phyloP scores from a whole-genome alignment of 2,329 filamentous ascomycete genomes.

The Alternaria rosae region DNA sequence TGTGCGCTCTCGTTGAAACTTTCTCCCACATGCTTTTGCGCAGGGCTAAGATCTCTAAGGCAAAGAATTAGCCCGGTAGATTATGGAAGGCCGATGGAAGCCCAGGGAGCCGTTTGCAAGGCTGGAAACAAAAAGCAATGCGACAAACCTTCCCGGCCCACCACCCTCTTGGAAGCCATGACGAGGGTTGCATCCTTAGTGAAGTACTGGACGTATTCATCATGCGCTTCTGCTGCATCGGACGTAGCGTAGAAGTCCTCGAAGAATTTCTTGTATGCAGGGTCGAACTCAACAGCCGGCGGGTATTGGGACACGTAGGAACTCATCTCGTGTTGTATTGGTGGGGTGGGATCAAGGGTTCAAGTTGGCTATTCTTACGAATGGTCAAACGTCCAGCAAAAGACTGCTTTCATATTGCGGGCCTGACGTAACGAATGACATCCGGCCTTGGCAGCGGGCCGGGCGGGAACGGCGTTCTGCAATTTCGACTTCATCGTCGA shows the following conservation, averaged over 20 bases:
- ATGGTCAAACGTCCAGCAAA: constrained; percentile 9
- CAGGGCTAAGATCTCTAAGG: constrained; percentile 59
- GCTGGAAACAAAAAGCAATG: constrained; percentile 4
- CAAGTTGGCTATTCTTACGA: background rate
- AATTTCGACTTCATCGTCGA: constrained; percentile 2
- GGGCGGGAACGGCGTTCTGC: constrained; percentile 13
- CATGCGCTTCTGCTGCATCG: constrained; percentile 58
- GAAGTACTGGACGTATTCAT: constrained; percentile 58
- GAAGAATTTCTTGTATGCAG: constrained; percentile 55
- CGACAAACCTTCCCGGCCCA: constrained; percentile 54
- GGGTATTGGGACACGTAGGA: constrained; percentile 48
- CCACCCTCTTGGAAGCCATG: constrained; percentile 59
- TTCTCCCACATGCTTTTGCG: constrained; percentile 63
- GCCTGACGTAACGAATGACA: constrained; percentile 12
- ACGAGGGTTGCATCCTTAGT: constrained; percentile 59
- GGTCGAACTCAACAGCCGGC: constrained; percentile 47
- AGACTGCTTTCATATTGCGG: constrained; percentile 3
- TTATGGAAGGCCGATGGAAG: background rate
- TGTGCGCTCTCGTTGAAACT: constrained; percentile 57
- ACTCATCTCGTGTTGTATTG: constrained; percentile 26
- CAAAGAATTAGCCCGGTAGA: constrained; percentile 1
- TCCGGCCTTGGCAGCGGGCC: constrained; percentile 6
- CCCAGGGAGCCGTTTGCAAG: background rate
- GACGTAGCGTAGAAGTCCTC: constrained; percentile 57
- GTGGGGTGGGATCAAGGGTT: background rate